These are phyloP conservation scores for Fusarium nelsonii DNA, from an alignment of 2,329 filamentous ascomycete genomes.

Conservation along the genomic window DNA sequence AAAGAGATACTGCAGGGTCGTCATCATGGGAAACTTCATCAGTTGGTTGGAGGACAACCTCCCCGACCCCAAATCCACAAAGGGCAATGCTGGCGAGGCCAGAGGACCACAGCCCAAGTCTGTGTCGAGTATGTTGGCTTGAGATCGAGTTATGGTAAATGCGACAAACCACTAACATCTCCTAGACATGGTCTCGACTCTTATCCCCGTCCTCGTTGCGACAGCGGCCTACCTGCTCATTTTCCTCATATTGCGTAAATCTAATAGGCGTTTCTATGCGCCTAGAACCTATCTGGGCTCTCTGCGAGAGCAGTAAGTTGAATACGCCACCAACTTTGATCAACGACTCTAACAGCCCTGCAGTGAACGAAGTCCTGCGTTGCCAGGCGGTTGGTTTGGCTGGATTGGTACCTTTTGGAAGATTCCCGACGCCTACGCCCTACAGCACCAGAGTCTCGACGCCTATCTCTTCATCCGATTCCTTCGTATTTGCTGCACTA, in stretches of 20 bases:
- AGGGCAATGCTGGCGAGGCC: slow-evolving; percentile 44
- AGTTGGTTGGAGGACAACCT: slow-evolving; percentile 55
- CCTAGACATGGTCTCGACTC: slow-evolving; percentile 61
- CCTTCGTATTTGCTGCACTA: slow-evolving; percentile 79
- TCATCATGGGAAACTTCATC: slow-evolving; percentile 55
- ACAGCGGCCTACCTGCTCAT: slow-evolving; percentile 63
- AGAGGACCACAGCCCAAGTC: slow-evolving; percentile 49
- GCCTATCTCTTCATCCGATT: slow-evolving; percentile 90
- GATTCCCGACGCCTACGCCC: slow-evolving; percentile 78
- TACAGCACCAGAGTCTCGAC: slow-evolving; percentile 90
- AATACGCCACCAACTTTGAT: background rate
- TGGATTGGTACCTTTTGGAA: slow-evolving; percentile 74
- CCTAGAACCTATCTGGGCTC: slow-evolving; percentile 66
- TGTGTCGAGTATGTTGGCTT: slow-evolving; percentile 49
- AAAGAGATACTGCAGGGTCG: slow-evolving; percentile 31
- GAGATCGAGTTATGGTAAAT: background rate
- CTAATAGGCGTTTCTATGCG: slow-evolving; percentile 65
- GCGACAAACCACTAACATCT: slow-evolving; percentile 11
- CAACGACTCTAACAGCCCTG: slow-evolving; percentile 25
- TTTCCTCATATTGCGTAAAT: slow-evolving; percentile 64
- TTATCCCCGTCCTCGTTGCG: slow-evolving; percentile 65
- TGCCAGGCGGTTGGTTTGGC: slow-evolving; percentile 68
- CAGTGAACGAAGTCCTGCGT: slow-evolving; percentile 67
- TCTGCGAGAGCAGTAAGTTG: slow-evolving; percentile 61
- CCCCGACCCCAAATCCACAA: slow-evolving; percentile 32